These are phyloP conservation scores for Sclerospora graminicola DNA, from an alignment of 352 stramenopile species.

Conservation along the genomic window DNA sequence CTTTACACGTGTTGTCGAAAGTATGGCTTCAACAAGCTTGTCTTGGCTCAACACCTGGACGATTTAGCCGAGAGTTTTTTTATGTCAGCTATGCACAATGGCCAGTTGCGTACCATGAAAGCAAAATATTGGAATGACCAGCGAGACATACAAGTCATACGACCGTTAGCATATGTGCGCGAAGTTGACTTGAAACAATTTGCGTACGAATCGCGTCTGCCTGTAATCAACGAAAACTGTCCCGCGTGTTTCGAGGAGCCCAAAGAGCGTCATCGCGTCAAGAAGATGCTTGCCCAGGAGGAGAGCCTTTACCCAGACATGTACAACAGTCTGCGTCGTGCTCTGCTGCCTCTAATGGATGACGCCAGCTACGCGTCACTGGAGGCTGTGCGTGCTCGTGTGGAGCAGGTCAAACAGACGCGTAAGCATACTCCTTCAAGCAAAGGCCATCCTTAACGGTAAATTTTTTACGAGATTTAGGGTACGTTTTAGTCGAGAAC, in stretches of 20 bases:
- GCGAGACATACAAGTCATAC: constrained; percentile 92
- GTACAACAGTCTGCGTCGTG: constrained; percentile 8
- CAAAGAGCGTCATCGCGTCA: constrained; percentile 95
- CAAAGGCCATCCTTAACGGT: too few relatives aligned
- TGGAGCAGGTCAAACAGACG: constrained; percentile 43
- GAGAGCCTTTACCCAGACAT: constrained; percentile 89
- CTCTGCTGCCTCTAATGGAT: constrained; percentile 78
- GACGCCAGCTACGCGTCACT: constrained; percentile 53
- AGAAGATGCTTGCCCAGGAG: constrained; percentile 94
- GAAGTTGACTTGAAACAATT: constrained; percentile 89
- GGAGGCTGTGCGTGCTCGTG: constrained; percentile 36
- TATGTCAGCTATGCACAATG: constrained; percentile 98
- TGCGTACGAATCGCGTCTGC: constrained; percentile 80
- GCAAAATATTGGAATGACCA: constrained; percentile 95
- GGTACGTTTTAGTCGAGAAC: too few relatives aligned
- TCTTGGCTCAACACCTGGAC: constrained; percentile 96
- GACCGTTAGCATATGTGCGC: constrained; percentile 92
- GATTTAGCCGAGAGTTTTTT: constrained; percentile 97
- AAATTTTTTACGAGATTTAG: too few relatives aligned
- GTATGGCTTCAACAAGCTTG: constrained; percentile 90
- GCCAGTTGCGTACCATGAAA: constrained; percentile 97
- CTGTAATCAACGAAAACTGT: constrained; percentile 99
- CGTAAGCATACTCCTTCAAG: constrained; percentile 23
- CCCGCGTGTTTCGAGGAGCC: constrained; percentile 98
- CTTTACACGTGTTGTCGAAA: constrained; percentile 93